phyloP scores from a whole-genome alignment of 1,284 basidiomycete genomes.

The Ustilago cynodontis region DNA sequence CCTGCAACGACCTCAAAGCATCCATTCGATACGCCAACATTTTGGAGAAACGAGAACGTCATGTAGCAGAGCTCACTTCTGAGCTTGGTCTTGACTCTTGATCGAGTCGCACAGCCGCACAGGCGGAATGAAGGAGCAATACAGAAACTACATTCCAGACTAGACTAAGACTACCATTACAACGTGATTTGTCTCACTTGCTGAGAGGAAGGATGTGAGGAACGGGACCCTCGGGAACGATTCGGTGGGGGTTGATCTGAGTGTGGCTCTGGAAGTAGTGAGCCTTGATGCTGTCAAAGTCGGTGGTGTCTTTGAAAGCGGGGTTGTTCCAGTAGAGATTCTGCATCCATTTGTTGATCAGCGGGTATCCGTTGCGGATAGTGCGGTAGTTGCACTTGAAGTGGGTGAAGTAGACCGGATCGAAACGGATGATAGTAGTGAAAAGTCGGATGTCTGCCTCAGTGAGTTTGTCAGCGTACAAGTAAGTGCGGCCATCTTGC shows the following conservation, averaged over 20 bases:
- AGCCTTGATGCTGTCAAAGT: conserved; percentile 77
- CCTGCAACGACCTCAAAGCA: conserved; percentile 76
- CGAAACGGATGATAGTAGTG: conserved; percentile 84
- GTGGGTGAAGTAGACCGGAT: conserved; percentile 87
- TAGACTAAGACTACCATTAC: not conserved
- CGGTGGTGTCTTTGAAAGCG: conserved; percentile 86
- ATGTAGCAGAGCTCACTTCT: conserved; percentile 62
- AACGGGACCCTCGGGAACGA: conserved; percentile 63
- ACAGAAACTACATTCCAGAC: not conserved
- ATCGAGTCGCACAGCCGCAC: too few relatives aligned
- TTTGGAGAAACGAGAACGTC: conserved; percentile 76
- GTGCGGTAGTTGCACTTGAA: conserved; percentile 86
- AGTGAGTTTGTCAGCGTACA: conserved; percentile 84
- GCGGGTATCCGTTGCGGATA: conserved; percentile 63
- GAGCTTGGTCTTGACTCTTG: conserved; percentile 33
- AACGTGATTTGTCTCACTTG: conserved; percentile 14
- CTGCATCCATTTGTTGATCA: conserved; percentile 76
- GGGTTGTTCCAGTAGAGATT: conserved; percentile 90
- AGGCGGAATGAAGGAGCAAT: too few relatives aligned
- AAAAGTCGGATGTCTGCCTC: conserved; percentile 89
- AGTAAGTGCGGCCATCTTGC: conserved; percentile 80
- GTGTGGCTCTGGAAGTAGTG: conserved; percentile 69
- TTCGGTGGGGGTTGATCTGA: conserved; percentile 64
- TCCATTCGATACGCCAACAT: conserved; percentile 79
- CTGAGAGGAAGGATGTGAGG: conserved; percentile 63